phyloP scores from a whole-genome alignment of 768 basidiomycete species.

The Tremella mesenterica region DNA sequence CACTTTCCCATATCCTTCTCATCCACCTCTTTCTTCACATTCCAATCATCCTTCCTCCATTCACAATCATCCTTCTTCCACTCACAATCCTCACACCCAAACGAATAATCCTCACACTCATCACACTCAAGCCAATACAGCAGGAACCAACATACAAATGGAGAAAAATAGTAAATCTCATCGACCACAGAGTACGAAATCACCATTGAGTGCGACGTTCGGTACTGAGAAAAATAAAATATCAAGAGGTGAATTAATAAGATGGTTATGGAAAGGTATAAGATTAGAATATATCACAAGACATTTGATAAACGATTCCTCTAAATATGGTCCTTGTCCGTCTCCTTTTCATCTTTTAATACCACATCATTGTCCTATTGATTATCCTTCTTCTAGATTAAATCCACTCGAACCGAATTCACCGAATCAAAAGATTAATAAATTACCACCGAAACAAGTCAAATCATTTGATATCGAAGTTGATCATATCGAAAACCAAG shows the following conservation, averaged over 20 bases:
- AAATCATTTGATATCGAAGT: slow-evolving; percentile 26
- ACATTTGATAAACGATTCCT: slow-evolving; percentile 33
- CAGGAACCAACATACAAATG: too few relatives aligned
- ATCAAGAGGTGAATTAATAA: slow-evolving; percentile 36
- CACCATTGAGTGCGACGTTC: slow-evolving; percentile 14
- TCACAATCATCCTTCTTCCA: background rate
- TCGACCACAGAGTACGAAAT: too few relatives aligned
- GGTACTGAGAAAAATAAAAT: slow-evolving; percentile 25
- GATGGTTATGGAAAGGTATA: slow-evolving; percentile 37
- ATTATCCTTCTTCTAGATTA: slow-evolving; percentile 21
- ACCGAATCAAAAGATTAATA: slow-evolving; percentile 7
- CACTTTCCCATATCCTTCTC: too few relatives aligned
- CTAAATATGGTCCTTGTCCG: slow-evolving; percentile 30
- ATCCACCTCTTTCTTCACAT: slow-evolving; percentile 9
- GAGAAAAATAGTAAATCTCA: too few relatives aligned
- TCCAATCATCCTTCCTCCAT: background rate
- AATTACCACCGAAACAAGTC: slow-evolving; percentile 18
- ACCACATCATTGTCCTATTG: slow-evolving; percentile 27
- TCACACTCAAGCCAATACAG: too few relatives aligned
- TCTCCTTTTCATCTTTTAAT: slow-evolving; percentile 37
- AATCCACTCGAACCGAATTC: slow-evolving; percentile 25
- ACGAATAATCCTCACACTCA: background rate
- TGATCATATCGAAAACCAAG: too few relatives aligned
- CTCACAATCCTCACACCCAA: background rate
- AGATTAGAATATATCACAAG: slow-evolving; percentile 38